A percentile compares a stretch with the other conserved stretches of the same genome.
phyloP scores from a whole-genome alignment of 179 eudicot genomes.

The Spinacia oleracea region DNA sequence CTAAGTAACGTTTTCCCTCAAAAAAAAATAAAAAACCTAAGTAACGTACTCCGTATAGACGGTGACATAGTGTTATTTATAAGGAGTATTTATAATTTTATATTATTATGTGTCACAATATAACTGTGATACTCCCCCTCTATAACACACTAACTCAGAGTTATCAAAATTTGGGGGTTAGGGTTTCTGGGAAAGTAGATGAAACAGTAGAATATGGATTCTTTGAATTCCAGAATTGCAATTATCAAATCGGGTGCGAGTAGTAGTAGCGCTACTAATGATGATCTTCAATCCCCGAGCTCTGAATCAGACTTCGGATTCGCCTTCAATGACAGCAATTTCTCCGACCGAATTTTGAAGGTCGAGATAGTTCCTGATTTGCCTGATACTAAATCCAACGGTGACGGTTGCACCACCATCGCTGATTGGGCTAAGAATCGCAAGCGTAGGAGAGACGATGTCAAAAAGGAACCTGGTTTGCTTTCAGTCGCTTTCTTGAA shows the following conservation, averaged over 20 bases:
- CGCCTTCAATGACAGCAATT: constrained; percentile 36
- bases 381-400: constrained; percentile 31
- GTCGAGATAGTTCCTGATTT: constrained; percentile 35
- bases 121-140: too few species aligned
- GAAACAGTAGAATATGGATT: constrained; percentile 17
- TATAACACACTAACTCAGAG: too few species aligned
- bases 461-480: constrained; percentile 33
- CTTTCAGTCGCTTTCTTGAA: too few species aligned
- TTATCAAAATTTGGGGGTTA: constrained; percentile 17
- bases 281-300: constrained; percentile 8
- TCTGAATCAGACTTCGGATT: constrained; percentile 32
- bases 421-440: constrained; percentile 40
- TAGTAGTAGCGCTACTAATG: neutral
- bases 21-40: too few species aligned
- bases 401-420: constrained; percentile 21
- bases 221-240: neutral
- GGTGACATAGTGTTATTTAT: too few species aligned
- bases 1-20: too few species aligned
- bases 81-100: too few species aligned
- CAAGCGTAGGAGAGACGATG: constrained; percentile 31
- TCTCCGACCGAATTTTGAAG: constrained; percentile 36
- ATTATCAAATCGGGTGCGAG: neutral
- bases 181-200: constrained; percentile 19
- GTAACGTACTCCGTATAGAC: too few species aligned
- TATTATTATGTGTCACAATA: too few species aligned